These are phyloP conservation scores for Zea luxurians DNA, from an alignment of 176 grass and related monocot genomes.

Conservation along the genomic window DNA sequence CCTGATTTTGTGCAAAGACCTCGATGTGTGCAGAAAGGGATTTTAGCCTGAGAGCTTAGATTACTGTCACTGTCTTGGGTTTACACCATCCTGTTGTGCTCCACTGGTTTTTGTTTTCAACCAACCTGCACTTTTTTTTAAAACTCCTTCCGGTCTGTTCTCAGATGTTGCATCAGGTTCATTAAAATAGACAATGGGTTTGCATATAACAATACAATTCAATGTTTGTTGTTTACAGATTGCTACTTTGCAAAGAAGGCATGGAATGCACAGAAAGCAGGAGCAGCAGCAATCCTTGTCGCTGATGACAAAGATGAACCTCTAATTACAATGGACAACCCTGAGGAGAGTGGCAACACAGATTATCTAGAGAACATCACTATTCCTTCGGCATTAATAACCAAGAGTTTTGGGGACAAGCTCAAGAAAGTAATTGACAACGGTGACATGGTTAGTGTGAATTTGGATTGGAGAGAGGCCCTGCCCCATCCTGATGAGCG, in stretches of 20 bases:
- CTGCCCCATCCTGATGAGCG: conserved; percentile 81
- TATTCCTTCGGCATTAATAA: conserved; percentile 77
- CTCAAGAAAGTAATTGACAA: conserved; percentile 61
- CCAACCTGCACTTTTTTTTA: background rate
- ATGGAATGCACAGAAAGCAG: conserved; percentile 88
- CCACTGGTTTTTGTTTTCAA: conserved; percentile 20
- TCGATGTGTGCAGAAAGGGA: background rate
- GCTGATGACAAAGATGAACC: conserved; percentile 88
- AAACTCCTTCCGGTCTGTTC: conserved; percentile 19
- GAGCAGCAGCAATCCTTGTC: conserved; percentile 79
- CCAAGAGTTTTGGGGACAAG: conserved; percentile 64
- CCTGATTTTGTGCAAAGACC: background rate
- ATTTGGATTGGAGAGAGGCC: conserved; percentile 89
- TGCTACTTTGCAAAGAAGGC: conserved; percentile 93
- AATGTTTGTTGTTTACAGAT: conserved; percentile 40
- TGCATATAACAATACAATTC: background rate
- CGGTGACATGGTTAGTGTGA: conserved; percentile 78
- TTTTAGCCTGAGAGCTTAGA: background rate
- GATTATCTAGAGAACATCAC: conserved; percentile 80
- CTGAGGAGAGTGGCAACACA: conserved; percentile 49
- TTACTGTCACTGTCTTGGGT: conserved; percentile 17
- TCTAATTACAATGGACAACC: conserved; percentile 92
- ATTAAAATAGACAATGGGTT: background rate
- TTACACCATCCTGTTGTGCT: background rate
- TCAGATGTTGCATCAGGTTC: background rate